Evolutionary conservation across 1,139 yeast genomes (phyloP).

Genomic region (Eremothecium cymbalariae): DNA sequence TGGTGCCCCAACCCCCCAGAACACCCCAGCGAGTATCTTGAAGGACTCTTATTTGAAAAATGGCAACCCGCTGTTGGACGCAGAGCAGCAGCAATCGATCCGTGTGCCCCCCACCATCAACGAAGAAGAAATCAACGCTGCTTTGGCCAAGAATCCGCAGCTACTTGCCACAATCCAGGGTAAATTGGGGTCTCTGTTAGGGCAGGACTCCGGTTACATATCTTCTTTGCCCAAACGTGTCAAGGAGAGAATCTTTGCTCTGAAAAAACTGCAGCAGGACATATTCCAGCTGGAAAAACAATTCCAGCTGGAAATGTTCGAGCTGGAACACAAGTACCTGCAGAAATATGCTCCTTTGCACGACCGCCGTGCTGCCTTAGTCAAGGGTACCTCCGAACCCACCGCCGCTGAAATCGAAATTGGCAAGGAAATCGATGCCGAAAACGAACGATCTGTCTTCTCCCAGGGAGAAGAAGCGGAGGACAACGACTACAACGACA

Average conservation of each 20-base stretch:
- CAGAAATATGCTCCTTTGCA: slow-evolving; percentile 70
- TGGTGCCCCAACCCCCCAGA: slow-evolving; percentile 97
- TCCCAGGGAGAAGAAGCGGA: background rate
- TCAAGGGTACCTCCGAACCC: slow-evolving; percentile 71
- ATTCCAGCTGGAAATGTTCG: slow-evolving; percentile 82
- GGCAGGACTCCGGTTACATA: slow-evolving; percentile 80
- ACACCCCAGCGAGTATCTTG: slow-evolving; percentile 83
- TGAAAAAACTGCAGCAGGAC: slow-evolving; percentile 75
- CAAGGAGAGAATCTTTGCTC: slow-evolving; percentile 69
- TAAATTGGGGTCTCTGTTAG: slow-evolving; percentile 74
- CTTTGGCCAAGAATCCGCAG: slow-evolving; percentile 25
- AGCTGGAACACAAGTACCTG: slow-evolving; percentile 75
- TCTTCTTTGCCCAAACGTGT: slow-evolving; percentile 68
- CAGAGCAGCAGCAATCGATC: slow-evolving; percentile 29
- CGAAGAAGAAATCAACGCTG: slow-evolving; percentile 43
- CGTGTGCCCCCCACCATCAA: slow-evolving; percentile 57
- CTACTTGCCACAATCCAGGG: slow-evolving; percentile 67
- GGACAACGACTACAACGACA: slow-evolving; percentile 38
- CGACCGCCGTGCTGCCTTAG: slow-evolving; percentile 61
- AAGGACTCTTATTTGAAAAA: slow-evolving; percentile 66
- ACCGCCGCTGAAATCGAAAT: slow-evolving; percentile 65
- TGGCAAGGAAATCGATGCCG: slow-evolving; percentile 58
- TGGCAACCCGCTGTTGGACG: slow-evolving; percentile 58
- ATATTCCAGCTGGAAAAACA: slow-evolving; percentile 82
- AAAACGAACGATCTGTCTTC: too few relatives aligned